These are phyloP conservation scores for Solanum tacnaense DNA, from an alignment of 257 asterid species.

Conservation along the genomic window DNA sequence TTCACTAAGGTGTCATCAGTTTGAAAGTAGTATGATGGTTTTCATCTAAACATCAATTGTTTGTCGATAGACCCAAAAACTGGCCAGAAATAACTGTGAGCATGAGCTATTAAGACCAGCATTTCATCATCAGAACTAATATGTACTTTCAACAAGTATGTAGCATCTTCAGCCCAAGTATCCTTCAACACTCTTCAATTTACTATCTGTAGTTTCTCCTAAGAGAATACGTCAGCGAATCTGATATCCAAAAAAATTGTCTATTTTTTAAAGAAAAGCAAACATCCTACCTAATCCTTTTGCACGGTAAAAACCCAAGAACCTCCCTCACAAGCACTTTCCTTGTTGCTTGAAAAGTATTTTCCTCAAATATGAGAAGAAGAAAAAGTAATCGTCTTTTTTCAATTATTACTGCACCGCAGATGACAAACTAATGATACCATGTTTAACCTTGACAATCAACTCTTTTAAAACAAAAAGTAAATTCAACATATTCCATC, in stretches of 20 bases:
- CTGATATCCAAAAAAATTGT: neutral
- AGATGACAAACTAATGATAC: neutral
- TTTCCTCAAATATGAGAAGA: neutral
- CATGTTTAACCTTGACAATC: neutral
- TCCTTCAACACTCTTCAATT: neutral
- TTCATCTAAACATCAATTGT: neutral
- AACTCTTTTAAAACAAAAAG: neutral
- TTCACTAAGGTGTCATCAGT: neutral
- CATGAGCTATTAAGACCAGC: neutral
- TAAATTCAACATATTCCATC: neutral
- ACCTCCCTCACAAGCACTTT: neutral
- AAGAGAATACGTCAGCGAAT: neutral
- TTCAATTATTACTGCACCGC: neutral
- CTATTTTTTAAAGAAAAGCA: neutral
- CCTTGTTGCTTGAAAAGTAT: neutral
- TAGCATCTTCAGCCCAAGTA: neutral
- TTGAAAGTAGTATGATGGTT: neutral
- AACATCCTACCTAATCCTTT: neutral
- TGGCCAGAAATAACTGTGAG: neutral
- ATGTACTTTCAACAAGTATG: neutral
- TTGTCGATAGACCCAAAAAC: neutral
- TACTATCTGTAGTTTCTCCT: neutral
- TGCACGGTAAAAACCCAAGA: neutral
- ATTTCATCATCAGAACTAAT: neutral
- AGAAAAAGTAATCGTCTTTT: neutral